phyloP scores from a whole-genome alignment of 176 grass and related monocot species.

The Olyra latifolia region DNA sequence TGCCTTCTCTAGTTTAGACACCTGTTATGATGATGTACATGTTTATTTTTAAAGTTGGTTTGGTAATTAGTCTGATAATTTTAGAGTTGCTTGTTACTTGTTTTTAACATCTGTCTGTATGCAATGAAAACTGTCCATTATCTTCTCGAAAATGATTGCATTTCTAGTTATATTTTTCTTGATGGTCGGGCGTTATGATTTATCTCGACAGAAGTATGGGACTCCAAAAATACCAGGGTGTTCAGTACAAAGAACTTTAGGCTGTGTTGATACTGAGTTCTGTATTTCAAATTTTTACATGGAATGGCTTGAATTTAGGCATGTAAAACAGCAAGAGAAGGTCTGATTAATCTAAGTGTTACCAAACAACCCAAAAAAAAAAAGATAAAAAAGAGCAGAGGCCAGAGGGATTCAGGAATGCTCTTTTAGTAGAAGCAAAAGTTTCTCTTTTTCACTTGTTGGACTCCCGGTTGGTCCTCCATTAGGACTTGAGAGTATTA shows the following conservation, averaged over 20 bases:
- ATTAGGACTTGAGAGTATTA: not conserved
- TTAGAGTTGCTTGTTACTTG: not conserved
- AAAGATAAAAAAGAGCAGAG: not conserved
- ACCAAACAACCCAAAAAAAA: not conserved
- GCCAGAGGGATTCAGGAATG: not conserved
- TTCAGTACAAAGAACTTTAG: not conserved
- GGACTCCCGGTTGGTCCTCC: not conserved
- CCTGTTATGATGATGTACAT: conserved; percentile 14
- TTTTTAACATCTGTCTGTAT: not conserved
- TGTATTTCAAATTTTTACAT: not conserved
- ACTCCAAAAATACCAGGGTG: not conserved
- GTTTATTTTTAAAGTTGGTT: not conserved
- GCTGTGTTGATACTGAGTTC: not conserved
- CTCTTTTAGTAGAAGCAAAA: not conserved
- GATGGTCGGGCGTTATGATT: not conserved
- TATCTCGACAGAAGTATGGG: not conserved
- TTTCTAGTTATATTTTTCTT: not conserved
- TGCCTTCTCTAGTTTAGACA: conserved; percentile 11
- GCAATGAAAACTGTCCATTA: not conserved
- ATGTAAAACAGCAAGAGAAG: not conserved
- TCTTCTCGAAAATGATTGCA: not conserved
- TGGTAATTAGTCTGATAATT: conserved; percentile 6
- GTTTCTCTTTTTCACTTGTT: not conserved
- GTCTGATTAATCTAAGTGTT: not conserved
- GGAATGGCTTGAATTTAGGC: not conserved